Evolutionary conservation across 768 basidiomycete genomes (phyloP).

Genomic region (Leucocoprinus leucothites): DNA sequence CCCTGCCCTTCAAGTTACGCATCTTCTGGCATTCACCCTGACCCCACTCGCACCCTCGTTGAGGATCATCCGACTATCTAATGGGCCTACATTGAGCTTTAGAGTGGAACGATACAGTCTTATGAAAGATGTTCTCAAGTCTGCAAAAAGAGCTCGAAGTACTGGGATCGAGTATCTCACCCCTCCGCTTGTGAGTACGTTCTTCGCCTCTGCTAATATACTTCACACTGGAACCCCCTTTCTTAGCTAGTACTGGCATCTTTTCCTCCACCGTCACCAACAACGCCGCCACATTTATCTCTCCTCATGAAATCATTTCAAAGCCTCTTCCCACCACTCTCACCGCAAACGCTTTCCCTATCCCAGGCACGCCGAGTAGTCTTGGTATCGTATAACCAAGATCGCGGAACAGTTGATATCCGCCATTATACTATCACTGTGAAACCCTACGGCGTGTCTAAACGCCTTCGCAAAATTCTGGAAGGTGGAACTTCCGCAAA

Average conservation of each 20-base stretch:
- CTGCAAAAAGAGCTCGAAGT: slow-evolving; percentile 63
- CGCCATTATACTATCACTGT: slow-evolving; percentile 96
- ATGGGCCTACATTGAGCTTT: slow-evolving; percentile 93
- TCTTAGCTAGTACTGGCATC: slow-evolving; percentile 86
- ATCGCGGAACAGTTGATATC: slow-evolving; percentile 83
- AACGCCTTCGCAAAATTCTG: slow-evolving; percentile 83
- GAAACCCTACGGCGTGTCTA: slow-evolving; percentile 91
- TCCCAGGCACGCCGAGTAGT: slow-evolving; percentile 93
- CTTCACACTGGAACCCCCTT: slow-evolving; percentile 10
- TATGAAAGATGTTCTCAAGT: slow-evolving; percentile 76
- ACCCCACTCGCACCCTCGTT: slow-evolving; percentile 84
- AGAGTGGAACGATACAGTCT: slow-evolving; percentile 90
- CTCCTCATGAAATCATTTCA: slow-evolving; percentile 97
- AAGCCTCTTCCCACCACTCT: slow-evolving; percentile 90
- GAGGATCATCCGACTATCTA: slow-evolving; percentile 81
- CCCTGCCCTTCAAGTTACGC: slow-evolving; percentile 86
- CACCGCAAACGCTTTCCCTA: slow-evolving; percentile 73
- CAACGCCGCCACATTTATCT: slow-evolving; percentile 78
- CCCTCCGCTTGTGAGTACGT: slow-evolving; percentile 74
- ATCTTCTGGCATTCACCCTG: slow-evolving; percentile 88
- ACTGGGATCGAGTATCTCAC: slow-evolving; percentile 89
- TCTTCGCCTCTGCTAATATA: not conserved
- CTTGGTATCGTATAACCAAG: slow-evolving; percentile 86
- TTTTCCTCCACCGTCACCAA: slow-evolving; percentile 72
- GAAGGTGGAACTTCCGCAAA: slow-evolving; percentile 47